Evolutionary conservation across 2,329 filamentous ascomycete genomes (phyloP), one percentile per base, ranked within the genome.

Genomic region (Ceratocystis papillata): DNA sequence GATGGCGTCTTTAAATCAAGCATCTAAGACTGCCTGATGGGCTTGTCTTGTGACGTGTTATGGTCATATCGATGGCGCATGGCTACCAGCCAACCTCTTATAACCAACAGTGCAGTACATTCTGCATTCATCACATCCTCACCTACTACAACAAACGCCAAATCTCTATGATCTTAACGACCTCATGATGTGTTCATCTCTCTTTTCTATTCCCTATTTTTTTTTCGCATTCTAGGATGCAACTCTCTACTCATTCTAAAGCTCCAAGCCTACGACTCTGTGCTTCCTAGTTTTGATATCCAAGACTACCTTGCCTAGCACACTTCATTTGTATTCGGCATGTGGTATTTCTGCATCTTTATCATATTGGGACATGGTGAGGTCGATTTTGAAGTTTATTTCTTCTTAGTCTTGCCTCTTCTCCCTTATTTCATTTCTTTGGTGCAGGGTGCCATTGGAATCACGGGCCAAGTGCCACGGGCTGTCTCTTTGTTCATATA

Each of bases 181-280:
- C 15, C 25, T 59, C 25, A 65, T 65, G 63, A 59, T 44, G 15
- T n/a, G 41, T 59, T 45, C 53, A 30, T 37, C 22, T 65, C 33
- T 60, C 63, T 55, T n/a, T 65, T 17, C 25, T n/a, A 45, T 65
- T 17, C 25, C 28, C 20, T 59, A 37, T 65, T n/a, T 63, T 48
- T 5, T 48, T 17, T 63, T 59, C n/a, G 30, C 59, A 45, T 37
- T 64, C 44, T 65, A 22, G 22, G 33, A 64, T 64, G 33, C 25
- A 50, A 59, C 41, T 67, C 48, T 65, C 63, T 55, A 25, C 55
- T 67, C 65, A 67, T 65, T 67, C 41, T 12, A 44, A n/a, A 41
- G 33, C 60, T 66, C 25, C 41, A 53, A 8, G 22, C 48, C 30
- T 41, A 62, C 28, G 60, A 60, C 66, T 17, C 57, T 48, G 45